Evolutionary conservation across 169 alveolate genomes (phyloP), one percentile per base, ranked within the genome.

Genomic region (Nephromyces sp.): DNA sequence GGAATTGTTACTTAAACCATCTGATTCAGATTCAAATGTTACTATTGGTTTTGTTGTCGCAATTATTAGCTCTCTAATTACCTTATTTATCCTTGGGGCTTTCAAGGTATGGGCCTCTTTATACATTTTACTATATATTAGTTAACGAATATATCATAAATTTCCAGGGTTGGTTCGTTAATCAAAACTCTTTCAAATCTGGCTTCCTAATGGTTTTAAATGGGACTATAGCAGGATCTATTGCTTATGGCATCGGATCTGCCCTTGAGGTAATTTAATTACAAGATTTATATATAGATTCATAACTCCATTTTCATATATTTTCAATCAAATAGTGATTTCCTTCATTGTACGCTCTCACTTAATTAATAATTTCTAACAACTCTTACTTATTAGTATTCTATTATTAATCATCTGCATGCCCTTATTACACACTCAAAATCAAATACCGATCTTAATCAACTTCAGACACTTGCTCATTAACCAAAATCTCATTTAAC

Each of bases 151-250:
- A 43, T 43, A 43, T 43, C 57, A 43, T 43, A n/a, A 43, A 65
- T 28, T 5, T 74, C 22, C 74, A 84, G 89, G 89, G 91, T 3
- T 85, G 81, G 43, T 87, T 85, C 77, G 86, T 87, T 32, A 84
- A 73, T 32, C 89, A 85, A 70, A 85, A 83, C 34, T 88, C 93
- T 1, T 30, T 74, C 3, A 79, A 61, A 25, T 85, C 91, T 15
- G 90, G 89, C 51, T 71, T 85, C 31, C 72, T 83, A 73, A 87
- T 87, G 93, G 85, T 84, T 8, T 25, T 85, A 22, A 87, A 87
- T 43, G 93, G 93, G 25, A 73, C 84, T 22, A 74, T 84, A 52
- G 88, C 93, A 6, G 93, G 91, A 34, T 72, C 80, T 57, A 89
- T 87, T 21, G 87, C 93, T 2, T 87, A 79, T 77, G 69, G 79